Evolutionary conservation across 2,329 filamentous ascomycete species (phyloP).

Genomic region (Fusarium papillatum): DNA sequence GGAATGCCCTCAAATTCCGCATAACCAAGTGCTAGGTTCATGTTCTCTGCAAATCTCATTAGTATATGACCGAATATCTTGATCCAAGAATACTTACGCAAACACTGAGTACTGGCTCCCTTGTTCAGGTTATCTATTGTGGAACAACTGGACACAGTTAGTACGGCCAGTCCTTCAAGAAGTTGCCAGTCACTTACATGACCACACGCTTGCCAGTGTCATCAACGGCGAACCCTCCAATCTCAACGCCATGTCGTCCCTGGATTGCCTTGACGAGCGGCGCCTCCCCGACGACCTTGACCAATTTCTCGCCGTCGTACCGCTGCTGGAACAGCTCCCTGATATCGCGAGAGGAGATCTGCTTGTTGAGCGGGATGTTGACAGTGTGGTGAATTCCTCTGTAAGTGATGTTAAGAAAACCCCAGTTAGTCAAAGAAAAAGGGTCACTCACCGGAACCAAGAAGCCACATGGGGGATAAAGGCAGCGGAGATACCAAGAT

Average conservation of each 20-base stretch:
- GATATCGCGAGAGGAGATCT: not conserved
- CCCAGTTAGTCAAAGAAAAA: rapidly evolving
- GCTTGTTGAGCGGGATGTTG: not conserved
- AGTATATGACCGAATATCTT: constrained; percentile 57
- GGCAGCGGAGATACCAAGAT: not conserved
- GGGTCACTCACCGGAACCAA: not conserved
- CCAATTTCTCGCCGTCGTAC: not conserved
- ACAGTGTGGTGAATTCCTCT: not conserved
- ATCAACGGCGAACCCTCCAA: not conserved
- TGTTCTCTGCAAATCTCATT: constrained; percentile 78
- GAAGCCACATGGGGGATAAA: not conserved
- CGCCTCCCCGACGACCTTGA: not conserved
- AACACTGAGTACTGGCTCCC: not conserved
- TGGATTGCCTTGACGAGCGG: not conserved
- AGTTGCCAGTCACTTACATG: not conserved
- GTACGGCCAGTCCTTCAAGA: not conserved
- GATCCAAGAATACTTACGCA: not conserved
- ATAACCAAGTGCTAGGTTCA: constrained; percentile 91
- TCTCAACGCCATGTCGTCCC: not conserved
- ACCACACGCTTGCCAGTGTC: not conserved
- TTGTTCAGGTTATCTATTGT: not conserved
- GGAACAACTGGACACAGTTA: not conserved
- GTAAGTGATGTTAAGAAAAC: not conserved
- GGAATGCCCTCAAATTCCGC: constrained; percentile 92
- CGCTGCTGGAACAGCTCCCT: not conserved